Evolutionary conservation across 2,329 filamentous ascomycete genomes (phyloP), one percentile per base, ranked within the genome.

Genomic region (Gyromitra esculenta): DNA sequence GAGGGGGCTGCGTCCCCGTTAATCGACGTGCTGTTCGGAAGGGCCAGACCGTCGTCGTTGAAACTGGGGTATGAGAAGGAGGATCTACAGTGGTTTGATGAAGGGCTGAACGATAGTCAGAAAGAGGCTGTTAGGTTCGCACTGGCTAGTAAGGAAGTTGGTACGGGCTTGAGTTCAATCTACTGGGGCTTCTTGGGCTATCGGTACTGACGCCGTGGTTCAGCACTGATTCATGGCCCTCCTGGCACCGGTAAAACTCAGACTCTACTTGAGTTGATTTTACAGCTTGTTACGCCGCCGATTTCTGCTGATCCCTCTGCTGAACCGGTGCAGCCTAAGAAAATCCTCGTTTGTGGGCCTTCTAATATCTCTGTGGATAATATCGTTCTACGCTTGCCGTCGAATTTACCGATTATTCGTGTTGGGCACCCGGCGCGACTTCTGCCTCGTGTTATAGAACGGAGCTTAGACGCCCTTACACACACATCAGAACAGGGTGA

Each of bases 321-420:
- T 8, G 71, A 63, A 13, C 64, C 62, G 11, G 43, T 25, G 15
- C 73, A 45, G 0, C 74, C 74, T 5, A 79, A 79, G 43, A 75
- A 75, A 56, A 86, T 98, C 9, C 87, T 98, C 1, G 95, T 98
- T n/a, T 98, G 96, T 81, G 96, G 95, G 0, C 96, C 96, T 0
- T 97, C 93, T 39, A 99, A 99, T 82, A 94, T 99, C 80, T 96
- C 93, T 0, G 96, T 99, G 0, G 96, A 99, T 87, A 99, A 99
- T 82, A 97, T 99, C 74, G 94, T 97, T 7, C 96, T 99, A 84
- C 90, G 96, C 6, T 88, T 98, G 1, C 89, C 94, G 1, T 90
- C 92, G 0, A 92, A 94, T 83, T 94, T 97, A 0, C 91, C 93
- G 0, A 93, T 98, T 81, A 88, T 98, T 45, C 91, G 96, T 1